Evolutionary conservation across 1,284 basidiomycete species (phyloP), one percentile per base, ranked within the genome.

Genomic region (Apiotrichum veenhuisii): DNA sequence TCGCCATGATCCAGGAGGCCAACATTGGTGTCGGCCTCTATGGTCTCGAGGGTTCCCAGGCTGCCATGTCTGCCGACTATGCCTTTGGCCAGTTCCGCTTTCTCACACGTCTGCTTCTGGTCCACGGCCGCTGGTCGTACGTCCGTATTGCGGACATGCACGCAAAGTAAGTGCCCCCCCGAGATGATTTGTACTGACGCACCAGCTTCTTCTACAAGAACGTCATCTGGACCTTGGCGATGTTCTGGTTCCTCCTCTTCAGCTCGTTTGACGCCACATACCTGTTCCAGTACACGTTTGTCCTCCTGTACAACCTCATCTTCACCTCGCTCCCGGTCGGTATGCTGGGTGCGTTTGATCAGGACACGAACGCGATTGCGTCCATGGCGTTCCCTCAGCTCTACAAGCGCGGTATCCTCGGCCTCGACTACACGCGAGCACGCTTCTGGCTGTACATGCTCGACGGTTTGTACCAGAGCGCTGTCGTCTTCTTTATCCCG

Each of bases 21-120:
- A 95, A 98, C 74, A 87, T 96, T 64, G 95, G 95, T 7, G 92
- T 94, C 68, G 95, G 95, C 26, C 82, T 98, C 26, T 85, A 92
- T 61, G 95, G 95, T 52, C 83, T 95, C 45, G 95, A 98, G 75
- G 95, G 95, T 53, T 94, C 92, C 23, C 95, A 98, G 76, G 95
- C 95, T 25, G 93, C 94, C 44, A 98, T 98, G 93, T 96, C 92
- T 23, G 93, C 95, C 17, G 95, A 98, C 76, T 98, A 97, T 67
- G 94, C 94, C 1, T 94, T 98, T 78, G 94, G 92, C 2, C 95
- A 98, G 72, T 98, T 98, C 81, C 82, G 94, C 53, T 98, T 88
- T 81, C 77, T 98, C 58, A 95, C 92, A 1, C 91, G 93, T 72
- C 79, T 98, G 41, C 80, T 98, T 18, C 82, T 98, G 57, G 95